Conservation (phyloP, 345 rosid genomes). For the Physaria fendleri region DNA sequence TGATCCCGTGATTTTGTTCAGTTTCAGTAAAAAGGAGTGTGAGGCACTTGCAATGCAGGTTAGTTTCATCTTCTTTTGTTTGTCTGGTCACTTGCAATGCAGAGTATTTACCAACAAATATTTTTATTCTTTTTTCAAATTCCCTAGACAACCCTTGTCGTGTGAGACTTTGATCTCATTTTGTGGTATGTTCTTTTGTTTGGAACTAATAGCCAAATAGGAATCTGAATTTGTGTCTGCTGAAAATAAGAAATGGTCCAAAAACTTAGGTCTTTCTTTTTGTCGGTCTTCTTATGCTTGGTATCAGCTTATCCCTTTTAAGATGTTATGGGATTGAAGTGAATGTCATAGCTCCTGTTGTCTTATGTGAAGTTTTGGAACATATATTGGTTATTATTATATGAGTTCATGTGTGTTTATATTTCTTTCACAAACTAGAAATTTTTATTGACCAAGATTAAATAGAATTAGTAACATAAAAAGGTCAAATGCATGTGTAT, state of each 20-base stretch:
- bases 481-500: neutral
- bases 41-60: slow-evolving; percentile 99
- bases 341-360: neutral
- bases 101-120: slow-evolving; percentile 36
- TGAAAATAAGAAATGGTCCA: neutral
- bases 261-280: neutral
- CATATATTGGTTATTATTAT: neutral
- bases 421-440: neutral
- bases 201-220: neutral
- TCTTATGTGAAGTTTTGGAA: neutral
- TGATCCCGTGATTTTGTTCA: slow-evolving; percentile 94
- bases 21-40: slow-evolving; percentile 97
- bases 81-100: slow-evolving; percentile 75
- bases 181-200: neutral
- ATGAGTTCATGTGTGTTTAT: neutral
- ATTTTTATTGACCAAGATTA: neutral
- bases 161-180: neutral
- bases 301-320: neutral
- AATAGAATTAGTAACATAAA: neutral
- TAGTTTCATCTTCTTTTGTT: slow-evolving; percentile 6
- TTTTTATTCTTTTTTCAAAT: neutral
- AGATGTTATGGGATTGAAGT: neutral
- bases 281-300: neutral
- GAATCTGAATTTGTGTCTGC: neutral
- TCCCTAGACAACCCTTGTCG: neutral